Base-by-base conservation (phyloP, 2,329 filamentous ascomycete species). In the Coniella vitis region DNA sequence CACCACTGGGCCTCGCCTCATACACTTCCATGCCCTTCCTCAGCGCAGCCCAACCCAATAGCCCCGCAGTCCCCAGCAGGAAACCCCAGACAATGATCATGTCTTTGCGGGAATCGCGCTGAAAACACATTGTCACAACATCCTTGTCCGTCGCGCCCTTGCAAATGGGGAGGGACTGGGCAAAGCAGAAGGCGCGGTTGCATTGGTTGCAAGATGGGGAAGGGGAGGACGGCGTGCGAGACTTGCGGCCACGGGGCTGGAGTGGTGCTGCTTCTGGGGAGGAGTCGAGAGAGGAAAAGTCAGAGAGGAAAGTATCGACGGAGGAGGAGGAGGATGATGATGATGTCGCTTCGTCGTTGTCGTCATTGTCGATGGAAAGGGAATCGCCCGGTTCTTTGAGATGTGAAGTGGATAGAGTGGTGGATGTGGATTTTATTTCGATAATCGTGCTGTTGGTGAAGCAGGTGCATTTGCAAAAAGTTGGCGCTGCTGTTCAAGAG, bases 391-490 rank as follows among this genome's bases (percentile, higher is more conserved):
- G 36, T 43, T 51, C 32, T 32, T 47, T 55, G 57, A 51, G 50
- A 57, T 54, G 55, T 61, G 51, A 54, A 62, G 65, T 3, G 75
- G 72, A n/a, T 72, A 76, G 9, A 83, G 72, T 13, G 76, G 72
- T 32, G 20, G 47, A 47, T 22, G 48, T 52, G 21, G 49, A 39
- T 7, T 49, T 54, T 19, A 54, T 54, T 7, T 54, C 52, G 60
- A 84, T 81, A 59, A 84, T 81, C 56, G 79, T 84, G 71, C 77
- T 81, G 69, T 84, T 84, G 57, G 78, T 79, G 69, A 82, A 82
- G 68, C 81, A 84, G 57, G 79, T 84, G 68, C 81, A 84, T 72
- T 84, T 84, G 72, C 81, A 84, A 63, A 84, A 84, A 2, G 76
- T 78, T 16, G 78, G 79, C 38, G 78, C 74, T 29, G 75, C 79